These are phyloP conservation scores for Candida sp. DNA, from an alignment of 1,139 yeast genomes.

Conservation along the genomic window DNA sequence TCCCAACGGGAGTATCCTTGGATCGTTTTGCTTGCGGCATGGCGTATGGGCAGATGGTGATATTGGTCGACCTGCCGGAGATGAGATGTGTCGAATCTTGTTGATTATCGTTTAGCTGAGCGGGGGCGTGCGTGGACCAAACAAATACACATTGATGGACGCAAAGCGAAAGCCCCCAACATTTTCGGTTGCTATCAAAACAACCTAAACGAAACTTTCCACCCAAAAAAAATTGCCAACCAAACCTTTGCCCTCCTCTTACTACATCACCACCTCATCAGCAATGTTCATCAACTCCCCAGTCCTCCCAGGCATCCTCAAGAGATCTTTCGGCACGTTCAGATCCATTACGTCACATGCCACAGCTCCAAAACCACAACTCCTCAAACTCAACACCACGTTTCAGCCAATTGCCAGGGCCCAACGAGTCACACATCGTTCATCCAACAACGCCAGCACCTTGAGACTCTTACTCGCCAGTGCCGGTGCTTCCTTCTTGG, in stretches of 20 bases:
- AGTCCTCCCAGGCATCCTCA: slow-evolving; percentile 5
- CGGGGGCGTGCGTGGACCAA: too few relatives aligned
- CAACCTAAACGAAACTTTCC: neutral
- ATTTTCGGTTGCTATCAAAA: neutral
- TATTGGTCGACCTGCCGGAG: neutral
- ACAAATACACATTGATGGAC: too few relatives aligned
- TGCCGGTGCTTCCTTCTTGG: slow-evolving; percentile 14
- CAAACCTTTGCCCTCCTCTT: neutral
- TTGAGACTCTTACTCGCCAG: slow-evolving; percentile 15
- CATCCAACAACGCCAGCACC: slow-evolving; percentile 4
- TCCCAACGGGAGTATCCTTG: neutral
- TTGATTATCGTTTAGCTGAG: too few relatives aligned
- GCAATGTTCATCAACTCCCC: slow-evolving; percentile 5
- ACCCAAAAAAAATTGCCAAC: neutral
- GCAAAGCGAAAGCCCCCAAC: neutral
- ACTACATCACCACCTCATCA: neutral
- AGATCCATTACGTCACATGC: slow-evolving; percentile 2
- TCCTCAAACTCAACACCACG: neutral
- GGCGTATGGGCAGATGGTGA: neutral
- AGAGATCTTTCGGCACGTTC: slow-evolving; percentile 8
- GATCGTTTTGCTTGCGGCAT: slow-evolving; percentile 4
- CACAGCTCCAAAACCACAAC: slow-evolving; percentile 1
- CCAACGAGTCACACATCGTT: neutral
- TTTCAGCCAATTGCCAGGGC: neutral
- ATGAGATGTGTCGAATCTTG: neutral